Evolutionary conservation across 768 basidiomycete genomes (phyloP).

Genomic region (Rhodotorula diobovata): DNA sequence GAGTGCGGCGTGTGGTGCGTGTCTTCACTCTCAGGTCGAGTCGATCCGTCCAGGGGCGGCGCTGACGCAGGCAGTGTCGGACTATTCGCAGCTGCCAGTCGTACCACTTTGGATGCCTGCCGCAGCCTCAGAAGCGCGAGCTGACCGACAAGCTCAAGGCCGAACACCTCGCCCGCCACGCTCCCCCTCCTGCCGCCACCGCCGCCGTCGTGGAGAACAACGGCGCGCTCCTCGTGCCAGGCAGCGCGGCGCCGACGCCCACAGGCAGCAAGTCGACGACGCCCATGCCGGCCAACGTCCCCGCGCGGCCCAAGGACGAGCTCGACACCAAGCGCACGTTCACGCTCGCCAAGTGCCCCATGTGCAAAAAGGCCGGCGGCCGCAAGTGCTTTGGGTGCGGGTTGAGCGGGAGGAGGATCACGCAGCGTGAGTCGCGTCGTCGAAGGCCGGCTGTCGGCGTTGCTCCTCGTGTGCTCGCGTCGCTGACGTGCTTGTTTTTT

Average conservation of each 20-base stretch:
- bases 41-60: not conserved
- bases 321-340: constrained; percentile 26
- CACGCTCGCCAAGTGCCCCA: constrained; percentile 29
- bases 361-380: constrained; percentile 35
- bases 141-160: constrained; percentile 17
- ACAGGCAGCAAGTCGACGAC: not conserved
- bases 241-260: not conserved
- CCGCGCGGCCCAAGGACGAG: constrained; percentile 22
- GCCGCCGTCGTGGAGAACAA: too few species aligned
- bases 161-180: constrained; percentile 11
- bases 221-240: too few species aligned
- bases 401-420: constrained; percentile 11
- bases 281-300: not conserved
- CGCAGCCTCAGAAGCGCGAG: constrained; percentile 4
- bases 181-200: not conserved
- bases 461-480: not conserved
- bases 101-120: constrained; percentile 34
- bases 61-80: too few species aligned
- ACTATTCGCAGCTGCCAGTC: constrained; percentile 21
- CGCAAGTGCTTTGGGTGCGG: constrained; percentile 36
- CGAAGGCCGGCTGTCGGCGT: not conserved
- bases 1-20: constrained; percentile 38
- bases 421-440: constrained; percentile 12
- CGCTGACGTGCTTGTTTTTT: not conserved
- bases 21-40: not conserved